Evolutionary conservation across 345 rosid genomes (phyloP).

Genomic region (Brassica incana): DNA sequence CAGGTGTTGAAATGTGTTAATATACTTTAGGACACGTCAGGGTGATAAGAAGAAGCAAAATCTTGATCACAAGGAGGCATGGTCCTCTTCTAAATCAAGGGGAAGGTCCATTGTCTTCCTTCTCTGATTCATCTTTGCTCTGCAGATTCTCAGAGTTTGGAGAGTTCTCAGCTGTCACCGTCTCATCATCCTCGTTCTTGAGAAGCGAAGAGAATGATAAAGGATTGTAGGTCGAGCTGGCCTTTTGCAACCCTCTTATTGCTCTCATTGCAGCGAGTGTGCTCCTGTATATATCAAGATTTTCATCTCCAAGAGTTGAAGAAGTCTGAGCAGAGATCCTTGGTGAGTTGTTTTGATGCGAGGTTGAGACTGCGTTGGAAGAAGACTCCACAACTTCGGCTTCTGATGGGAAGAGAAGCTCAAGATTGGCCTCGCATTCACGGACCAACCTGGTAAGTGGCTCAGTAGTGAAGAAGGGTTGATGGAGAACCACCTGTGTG

Average conservation of each 20-base stretch:
- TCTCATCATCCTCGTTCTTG: conserved; percentile 60
- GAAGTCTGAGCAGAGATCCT: conserved; percentile 46
- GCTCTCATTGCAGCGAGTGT: conserved; percentile 97
- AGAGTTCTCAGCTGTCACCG: conserved; percentile 72
- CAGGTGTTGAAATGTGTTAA: conserved; percentile 6
- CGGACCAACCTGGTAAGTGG: conserved; percentile 80
- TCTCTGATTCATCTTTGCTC: conserved; percentile 47
- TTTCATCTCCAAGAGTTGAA: conserved; percentile 57
- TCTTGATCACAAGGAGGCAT: conserved; percentile 18
- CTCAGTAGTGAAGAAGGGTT: conserved; percentile 84
- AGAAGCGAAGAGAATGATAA: conserved; percentile 64
- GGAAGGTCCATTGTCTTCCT: conserved; percentile 50
- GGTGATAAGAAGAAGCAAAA: conserved; percentile 9
- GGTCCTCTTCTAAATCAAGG: conserved; percentile 18
- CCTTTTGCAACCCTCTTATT: conserved; percentile 75
- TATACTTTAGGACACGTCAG: conserved; percentile 22
- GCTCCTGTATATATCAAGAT: conserved; percentile 71
- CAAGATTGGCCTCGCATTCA: conserved; percentile 87
- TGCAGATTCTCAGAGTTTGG: conserved; percentile 48
- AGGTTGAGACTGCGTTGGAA: conserved; percentile 20
- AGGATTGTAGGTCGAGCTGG: conserved; percentile 88
- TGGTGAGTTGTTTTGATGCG: conserved; percentile 26
- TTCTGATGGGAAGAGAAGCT: conserved; percentile 81
- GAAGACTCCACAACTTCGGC: conserved; percentile 78
- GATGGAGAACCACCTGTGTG: conserved; percentile 73